A percentile compares a stretch with the other conserved stretches of the same genome.
These are phyloP conservation scores for Aspergillus novofumigatus DNA, from an alignment of 2,329 filamentous ascomycete species.

Conservation along the genomic window DNA sequence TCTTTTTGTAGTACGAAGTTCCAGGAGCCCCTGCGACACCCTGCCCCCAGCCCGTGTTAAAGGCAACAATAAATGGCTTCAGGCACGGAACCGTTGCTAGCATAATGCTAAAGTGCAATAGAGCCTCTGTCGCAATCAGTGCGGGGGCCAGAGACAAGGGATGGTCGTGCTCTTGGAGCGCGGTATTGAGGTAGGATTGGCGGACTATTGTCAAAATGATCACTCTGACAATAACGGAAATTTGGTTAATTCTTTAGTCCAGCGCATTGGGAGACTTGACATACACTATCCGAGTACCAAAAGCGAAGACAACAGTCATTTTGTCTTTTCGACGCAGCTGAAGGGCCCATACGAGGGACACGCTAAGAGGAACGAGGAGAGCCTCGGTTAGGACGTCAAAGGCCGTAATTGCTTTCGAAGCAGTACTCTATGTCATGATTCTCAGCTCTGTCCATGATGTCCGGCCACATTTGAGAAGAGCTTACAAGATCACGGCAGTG, in stretches of 20 bases:
- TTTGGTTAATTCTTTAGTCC: too few species aligned
- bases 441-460: too few species aligned
- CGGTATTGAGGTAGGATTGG: conserved; percentile 29
- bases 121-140: conserved; percentile 33
- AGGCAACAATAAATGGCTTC: conserved; percentile 39
- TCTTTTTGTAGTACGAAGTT: too few species aligned
- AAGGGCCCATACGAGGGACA: conserved; percentile 21
- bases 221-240: not conserved
- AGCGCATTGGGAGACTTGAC: not conserved
- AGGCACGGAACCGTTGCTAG: conserved; percentile 40
- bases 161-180: conserved; percentile 19
- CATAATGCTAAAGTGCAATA: conserved; percentile 41
- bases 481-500: conserved; percentile 3
- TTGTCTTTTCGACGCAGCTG: conserved; percentile 17
- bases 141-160: conserved; percentile 29
- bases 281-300: conserved; percentile 11
- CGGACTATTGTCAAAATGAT: conserved; percentile 32
- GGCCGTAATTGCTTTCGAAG: conserved; percentile 39
- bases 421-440: not conserved
- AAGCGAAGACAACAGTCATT: conserved; percentile 13
- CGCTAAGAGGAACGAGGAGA: conserved; percentile 13
- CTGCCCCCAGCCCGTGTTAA: conserved; percentile 37
- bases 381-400: conserved; percentile 34
- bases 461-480: conserved; percentile 3
- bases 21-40: not conserved